These are phyloP conservation scores for Beta corolliflora DNA, from an alignment of 179 eudicot genomes.

Conservation along the genomic window DNA sequence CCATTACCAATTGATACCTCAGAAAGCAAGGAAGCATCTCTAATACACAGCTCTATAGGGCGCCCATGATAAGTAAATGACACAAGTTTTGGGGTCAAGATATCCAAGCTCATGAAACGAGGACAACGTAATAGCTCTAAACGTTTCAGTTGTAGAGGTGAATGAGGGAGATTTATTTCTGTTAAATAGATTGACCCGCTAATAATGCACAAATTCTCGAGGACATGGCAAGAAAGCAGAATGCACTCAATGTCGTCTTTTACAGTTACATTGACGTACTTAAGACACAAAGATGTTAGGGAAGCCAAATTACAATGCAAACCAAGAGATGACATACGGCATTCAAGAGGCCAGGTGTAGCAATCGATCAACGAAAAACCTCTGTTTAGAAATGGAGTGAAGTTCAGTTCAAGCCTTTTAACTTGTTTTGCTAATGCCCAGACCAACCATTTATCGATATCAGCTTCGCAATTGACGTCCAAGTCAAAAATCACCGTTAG, in stretches of 20 bases:
- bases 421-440: not conserved
- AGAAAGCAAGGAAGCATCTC: not conserved
- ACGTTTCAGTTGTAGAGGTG: not conserved
- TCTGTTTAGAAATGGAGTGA: no score
- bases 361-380: no score
- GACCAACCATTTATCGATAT: not conserved
- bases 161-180: not conserved
- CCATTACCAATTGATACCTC: not conserved
- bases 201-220: not conserved
- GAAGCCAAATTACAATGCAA: not conserved
- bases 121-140: not conserved
- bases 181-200: not conserved
- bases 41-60: slow-evolving; percentile 1
- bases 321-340: not conserved
- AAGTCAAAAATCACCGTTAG: no score
- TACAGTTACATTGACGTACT: not conserved
- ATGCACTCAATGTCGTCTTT: not conserved
- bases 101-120: not conserved
- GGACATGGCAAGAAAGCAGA: not conserved
- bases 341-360: no score
- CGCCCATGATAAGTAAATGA: not conserved
- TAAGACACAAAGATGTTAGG: slow-evolving; percentile 15
- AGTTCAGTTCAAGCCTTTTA: no score
- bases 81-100: slow-evolving; percentile 9
- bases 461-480: no score